phyloP scores from a whole-genome alignment of 1,284 basidiomycete genomes.

The Cutaneotrichosporon dermatis region DNA sequence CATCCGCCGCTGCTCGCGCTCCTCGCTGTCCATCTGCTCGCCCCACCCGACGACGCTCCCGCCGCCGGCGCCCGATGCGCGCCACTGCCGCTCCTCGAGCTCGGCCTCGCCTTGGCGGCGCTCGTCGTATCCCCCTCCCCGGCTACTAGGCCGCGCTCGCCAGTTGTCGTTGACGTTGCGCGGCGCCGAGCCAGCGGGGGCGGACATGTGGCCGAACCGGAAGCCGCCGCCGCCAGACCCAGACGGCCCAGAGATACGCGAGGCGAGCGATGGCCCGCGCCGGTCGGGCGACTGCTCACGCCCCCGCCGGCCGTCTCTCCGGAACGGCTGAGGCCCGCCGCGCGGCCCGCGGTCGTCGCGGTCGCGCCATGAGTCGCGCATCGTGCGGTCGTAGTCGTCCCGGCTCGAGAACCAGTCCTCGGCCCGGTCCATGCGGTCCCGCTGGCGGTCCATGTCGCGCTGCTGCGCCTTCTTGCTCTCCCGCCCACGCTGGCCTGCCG shows the following conservation, averaged over 20 bases:
- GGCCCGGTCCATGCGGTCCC: neutral
- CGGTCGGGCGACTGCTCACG: too few species aligned
- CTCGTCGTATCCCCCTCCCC: too few species aligned
- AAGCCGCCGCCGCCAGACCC: too few species aligned
- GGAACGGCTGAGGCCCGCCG: too few species aligned
- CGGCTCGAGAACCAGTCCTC: neutral
- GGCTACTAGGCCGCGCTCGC: too few species aligned
- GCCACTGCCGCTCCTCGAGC: constrained; percentile 17
- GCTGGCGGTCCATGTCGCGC: constrained; percentile 16
- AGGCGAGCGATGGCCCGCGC: too few species aligned
- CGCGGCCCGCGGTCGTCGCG: too few species aligned
- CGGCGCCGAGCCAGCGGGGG: too few species aligned
- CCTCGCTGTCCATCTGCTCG: constrained; percentile 17
- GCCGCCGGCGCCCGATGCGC: constrained; percentile 19
- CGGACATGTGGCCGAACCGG: too few species aligned
- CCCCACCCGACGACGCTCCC: constrained; percentile 24
- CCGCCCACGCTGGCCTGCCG: constrained; percentile 28
- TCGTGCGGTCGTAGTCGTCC: neutral
- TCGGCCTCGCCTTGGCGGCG: neutral
- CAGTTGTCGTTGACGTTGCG: too few species aligned
- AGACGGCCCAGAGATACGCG: too few species aligned
- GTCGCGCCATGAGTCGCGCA: neutral
- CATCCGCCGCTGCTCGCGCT: neutral
- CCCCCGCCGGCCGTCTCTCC: too few species aligned
- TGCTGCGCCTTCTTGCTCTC: constrained; percentile 24